Conservation (phyloP, 2,329 filamentous ascomycete genomes). For the Monosporascus sp. region DNA sequence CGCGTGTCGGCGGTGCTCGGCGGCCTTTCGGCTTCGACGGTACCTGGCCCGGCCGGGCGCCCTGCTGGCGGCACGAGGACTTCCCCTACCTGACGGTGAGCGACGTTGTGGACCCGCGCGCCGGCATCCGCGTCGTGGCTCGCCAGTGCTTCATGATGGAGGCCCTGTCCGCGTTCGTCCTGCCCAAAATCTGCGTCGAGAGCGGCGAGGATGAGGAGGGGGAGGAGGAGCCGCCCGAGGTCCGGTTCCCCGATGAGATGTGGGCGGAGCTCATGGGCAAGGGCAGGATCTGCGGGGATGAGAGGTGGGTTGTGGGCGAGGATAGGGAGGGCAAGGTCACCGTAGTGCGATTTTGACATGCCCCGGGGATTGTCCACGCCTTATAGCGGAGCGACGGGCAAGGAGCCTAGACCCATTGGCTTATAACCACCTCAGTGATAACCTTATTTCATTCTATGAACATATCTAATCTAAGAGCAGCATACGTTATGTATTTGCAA, state of each 20-base stretch:
- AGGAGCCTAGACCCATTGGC: no score
- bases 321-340: constrained; percentile 45
- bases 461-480: no score
- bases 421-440: no score
- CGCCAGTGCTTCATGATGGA: constrained; percentile 43
- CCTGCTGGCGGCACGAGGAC: constrained; percentile 51
- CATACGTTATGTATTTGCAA: no score
- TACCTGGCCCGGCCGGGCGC: constrained; percentile 29
- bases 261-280: constrained; percentile 45
- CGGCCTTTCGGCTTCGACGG: neutral
- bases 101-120: constrained; percentile 37
- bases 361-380: neutral
- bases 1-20: no score
- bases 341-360: constrained; percentile 43
- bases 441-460: no score
- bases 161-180: constrained; percentile 38
- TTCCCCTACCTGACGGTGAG: constrained; percentile 46
- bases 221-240: constrained; percentile 26
- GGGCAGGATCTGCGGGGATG: constrained; percentile 53
- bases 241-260: constrained; percentile 36
- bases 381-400: no score
- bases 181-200: constrained; percentile 32
- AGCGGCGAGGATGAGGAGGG: constrained; percentile 24
- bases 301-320: constrained; percentile 58
- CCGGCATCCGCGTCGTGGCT: constrained; percentile 41